phyloP scores from a whole-genome alignment of 305 asterid species.

The Stenogyne calaminthoides region DNA sequence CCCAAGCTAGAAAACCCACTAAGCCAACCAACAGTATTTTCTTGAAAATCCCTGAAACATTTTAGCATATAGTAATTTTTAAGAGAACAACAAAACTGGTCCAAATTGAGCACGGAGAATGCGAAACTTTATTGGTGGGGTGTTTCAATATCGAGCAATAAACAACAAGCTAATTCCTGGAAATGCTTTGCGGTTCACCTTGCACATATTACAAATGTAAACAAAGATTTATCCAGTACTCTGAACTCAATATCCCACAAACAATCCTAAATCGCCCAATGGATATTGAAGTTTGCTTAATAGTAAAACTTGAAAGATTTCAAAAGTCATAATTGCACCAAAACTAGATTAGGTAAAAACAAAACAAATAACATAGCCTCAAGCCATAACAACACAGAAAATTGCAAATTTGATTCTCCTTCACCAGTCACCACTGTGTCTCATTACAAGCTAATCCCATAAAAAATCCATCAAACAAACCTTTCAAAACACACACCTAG shows the following conservation, averaged over 20 bases:
- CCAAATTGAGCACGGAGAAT: background rate
- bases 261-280: conserved; percentile 1
- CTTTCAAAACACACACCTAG: background rate
- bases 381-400: background rate
- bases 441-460: background rate
- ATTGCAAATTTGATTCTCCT: background rate
- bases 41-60: conserved; percentile 52
- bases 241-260: background rate
- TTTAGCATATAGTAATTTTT: background rate
- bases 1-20: conserved; percentile 58
- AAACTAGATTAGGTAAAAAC: background rate
- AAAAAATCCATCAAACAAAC: background rate
- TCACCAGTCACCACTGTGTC: background rate
- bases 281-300: background rate
- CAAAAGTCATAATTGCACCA: background rate
- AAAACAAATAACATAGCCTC: background rate
- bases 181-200: background rate
- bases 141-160: background rate
- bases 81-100: background rate
- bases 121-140: background rate
- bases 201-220: background rate
- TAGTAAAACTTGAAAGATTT: background rate
- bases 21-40: conserved; percentile 42
- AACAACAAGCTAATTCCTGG: background rate
- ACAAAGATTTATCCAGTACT: conserved; percentile 4